phyloP scores from a whole-genome alignment of 2,329 filamentous ascomycete species.

The Talaromyces albobiverticillius region DNA sequence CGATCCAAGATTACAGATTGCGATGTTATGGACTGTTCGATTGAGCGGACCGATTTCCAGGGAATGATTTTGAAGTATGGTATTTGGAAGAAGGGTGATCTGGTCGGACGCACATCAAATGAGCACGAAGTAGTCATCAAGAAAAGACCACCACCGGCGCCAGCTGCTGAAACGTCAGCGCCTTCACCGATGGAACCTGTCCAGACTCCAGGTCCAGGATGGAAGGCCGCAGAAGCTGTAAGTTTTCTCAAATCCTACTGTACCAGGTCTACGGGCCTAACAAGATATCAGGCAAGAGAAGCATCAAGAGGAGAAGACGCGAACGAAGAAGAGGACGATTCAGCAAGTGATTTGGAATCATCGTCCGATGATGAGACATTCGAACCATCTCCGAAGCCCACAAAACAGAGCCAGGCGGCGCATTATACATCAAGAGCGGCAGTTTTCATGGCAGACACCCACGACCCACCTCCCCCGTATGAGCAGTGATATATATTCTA shows the following conservation, averaged over 20 bases:
- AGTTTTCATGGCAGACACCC: not conserved
- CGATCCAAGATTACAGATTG: constrained; percentile 16
- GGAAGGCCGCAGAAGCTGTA: constrained; percentile 16
- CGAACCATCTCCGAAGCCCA: not conserved
- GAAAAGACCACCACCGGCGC: not conserved
- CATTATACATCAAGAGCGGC: not conserved
- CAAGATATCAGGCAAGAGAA: not conserved
- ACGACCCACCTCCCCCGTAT: constrained; percentile 13
- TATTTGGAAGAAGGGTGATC: constrained; percentile 19
- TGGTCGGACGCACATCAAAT: constrained; percentile 17
- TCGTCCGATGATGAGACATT: constrained; percentile 3
- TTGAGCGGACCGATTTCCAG: constrained; percentile 15
- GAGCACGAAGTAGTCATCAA: constrained; percentile 14
- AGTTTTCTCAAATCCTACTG: not conserved
- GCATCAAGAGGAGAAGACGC: not conserved
- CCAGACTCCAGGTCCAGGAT: constrained; percentile 15
- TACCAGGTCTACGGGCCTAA: not conserved
- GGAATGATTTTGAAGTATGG: constrained; percentile 20
- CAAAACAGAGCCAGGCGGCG: not conserved
- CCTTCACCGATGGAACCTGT: constrained; percentile 13
- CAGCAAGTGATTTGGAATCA: constrained; percentile 3
- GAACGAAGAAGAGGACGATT: constrained; percentile 1
- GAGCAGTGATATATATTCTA: not conserved
- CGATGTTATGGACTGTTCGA: constrained; percentile 18
- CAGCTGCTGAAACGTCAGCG: not conserved